Conservation (phyloP, 1,139 yeast genomes). For the Zygotorulaspora mrakii region DNA sequence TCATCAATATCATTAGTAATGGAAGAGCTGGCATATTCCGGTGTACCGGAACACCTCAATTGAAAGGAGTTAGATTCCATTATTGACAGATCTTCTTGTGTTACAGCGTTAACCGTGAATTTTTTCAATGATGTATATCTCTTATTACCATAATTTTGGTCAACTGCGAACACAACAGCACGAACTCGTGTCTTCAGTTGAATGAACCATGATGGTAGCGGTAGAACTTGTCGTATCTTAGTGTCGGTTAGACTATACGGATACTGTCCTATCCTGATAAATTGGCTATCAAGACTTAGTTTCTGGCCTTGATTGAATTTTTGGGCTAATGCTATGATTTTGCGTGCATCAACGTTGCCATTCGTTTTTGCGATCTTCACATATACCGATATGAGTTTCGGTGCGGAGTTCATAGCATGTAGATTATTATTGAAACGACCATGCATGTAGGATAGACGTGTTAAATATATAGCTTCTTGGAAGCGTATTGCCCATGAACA, state of each 20-base stretch:
- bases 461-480: constrained; percentile 37
- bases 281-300: constrained; percentile 21
- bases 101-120: constrained; percentile 38
- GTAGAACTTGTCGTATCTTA: constrained; percentile 31
- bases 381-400: constrained; percentile 35
- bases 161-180: constrained; percentile 32
- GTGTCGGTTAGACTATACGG: constrained; percentile 31
- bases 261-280: constrained; percentile 29
- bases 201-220: constrained; percentile 34
- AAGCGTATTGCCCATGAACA: constrained; percentile 39
- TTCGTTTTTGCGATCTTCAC: constrained; percentile 25
- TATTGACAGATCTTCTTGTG: constrained; percentile 36
- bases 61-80: constrained; percentile 25
- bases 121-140: constrained; percentile 37
- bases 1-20: not conserved
- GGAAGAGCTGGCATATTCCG: constrained; percentile 15
- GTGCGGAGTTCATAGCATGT: constrained; percentile 39
- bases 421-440: constrained; percentile 36
- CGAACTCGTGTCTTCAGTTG: constrained; percentile 32
- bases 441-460: constrained; percentile 36
- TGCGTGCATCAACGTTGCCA: constrained; percentile 11
- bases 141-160: constrained; percentile 38
- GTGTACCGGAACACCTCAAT: constrained; percentile 14
- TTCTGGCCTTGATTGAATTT: constrained; percentile 22
- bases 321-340: constrained; percentile 15